Percentiles rank a stretch among this genome's conserved stretches.
Conservation (phyloP, 495 filamentous ascomycete species). For the Penicillium argentinense region DNA sequence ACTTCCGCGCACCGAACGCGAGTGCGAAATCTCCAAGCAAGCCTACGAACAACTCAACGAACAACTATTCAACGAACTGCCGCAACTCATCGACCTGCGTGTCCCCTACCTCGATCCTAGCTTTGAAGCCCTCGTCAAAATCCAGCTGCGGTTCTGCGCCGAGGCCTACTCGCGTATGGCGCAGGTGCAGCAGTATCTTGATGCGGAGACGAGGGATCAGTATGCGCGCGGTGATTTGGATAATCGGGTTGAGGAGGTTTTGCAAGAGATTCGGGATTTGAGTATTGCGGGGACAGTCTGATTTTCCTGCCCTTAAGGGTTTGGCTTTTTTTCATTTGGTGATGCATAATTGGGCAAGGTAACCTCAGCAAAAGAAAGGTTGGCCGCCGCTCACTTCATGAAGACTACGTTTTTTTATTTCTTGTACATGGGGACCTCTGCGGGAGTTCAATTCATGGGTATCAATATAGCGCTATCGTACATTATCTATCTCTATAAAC, state of each 20-base stretch:
- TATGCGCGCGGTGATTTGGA: conserved; percentile 94
- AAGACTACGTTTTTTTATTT: too few relatives aligned
- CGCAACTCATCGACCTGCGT: conserved; percentile 95
- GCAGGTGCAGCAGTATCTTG: conserved; percentile 97
- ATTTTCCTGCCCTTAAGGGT: too few relatives aligned
- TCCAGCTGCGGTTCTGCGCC: conserved; percentile 95
- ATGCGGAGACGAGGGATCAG: conserved; percentile 93
- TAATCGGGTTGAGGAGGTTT: conserved; percentile 87
- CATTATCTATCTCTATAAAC: too few relatives aligned
- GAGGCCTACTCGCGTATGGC: conserved; percentile 97
- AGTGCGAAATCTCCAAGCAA: conserved; percentile 86
- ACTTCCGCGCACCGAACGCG: conserved; percentile 89
- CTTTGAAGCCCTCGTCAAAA: conserved; percentile 98
- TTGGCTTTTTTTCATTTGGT: conserved; percentile 3
- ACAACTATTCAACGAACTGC: conserved; percentile 86
- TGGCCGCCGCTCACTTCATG: too few relatives aligned
- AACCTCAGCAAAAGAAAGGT: too few relatives aligned
- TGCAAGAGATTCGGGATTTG: conserved; percentile 95
- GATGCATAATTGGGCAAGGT: too few relatives aligned
- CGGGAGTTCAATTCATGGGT: too few relatives aligned
- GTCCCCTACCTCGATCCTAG: conserved; percentile 95
- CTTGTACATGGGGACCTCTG: too few relatives aligned
- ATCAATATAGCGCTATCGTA: too few relatives aligned
- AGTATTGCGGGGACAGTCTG: conserved; percentile 87
- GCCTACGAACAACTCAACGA: conserved; percentile 96